Evolutionary conservation across 2,329 filamentous ascomycete species (phyloP).

Genomic region (Magnaporthiopsis rhizophila): DNA sequence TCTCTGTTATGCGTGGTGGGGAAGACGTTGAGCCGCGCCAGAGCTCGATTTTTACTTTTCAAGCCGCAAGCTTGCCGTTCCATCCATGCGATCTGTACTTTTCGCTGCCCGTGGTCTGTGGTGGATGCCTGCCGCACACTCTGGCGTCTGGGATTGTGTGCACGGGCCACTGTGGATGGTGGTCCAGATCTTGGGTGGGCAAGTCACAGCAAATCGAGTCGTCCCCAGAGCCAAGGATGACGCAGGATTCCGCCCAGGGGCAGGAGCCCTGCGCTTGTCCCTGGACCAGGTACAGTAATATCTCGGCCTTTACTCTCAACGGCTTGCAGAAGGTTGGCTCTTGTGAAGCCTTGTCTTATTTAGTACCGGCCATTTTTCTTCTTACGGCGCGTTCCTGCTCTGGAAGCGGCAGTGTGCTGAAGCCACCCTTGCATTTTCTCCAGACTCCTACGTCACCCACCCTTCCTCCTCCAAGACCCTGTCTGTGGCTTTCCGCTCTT

Average conservation of each 20-base stretch:
- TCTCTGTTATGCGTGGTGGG: background rate
- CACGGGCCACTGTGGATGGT: background rate
- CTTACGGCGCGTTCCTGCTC: background rate
- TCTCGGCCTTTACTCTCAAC: no score
- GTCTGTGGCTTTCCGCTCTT: background rate
- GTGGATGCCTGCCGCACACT: background rate
- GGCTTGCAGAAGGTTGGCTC: no score
- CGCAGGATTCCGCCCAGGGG: background rate
- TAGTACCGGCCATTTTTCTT: no score
- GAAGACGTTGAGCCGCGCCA: background rate
- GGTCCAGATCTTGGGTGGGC: background rate
- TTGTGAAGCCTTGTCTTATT: no score
- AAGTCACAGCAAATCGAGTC: background rate
- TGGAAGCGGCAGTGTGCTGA: background rate
- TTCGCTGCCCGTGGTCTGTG: background rate
- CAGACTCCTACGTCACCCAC: no score
- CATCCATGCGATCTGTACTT: constrained; percentile 2
- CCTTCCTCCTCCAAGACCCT: background rate
- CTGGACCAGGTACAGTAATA: no score
- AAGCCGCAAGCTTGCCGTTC: background rate
- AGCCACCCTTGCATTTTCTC: no score
- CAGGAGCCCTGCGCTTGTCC: background rate
- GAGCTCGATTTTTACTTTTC: background rate
- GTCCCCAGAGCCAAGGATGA: background rate
- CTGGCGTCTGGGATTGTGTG: background rate